Percentiles rank a stretch among this genome's conserved stretches.
phyloP scores from a whole-genome alignment of 192 early-diverging fungal species.

The Coemansia sp. region DNA sequence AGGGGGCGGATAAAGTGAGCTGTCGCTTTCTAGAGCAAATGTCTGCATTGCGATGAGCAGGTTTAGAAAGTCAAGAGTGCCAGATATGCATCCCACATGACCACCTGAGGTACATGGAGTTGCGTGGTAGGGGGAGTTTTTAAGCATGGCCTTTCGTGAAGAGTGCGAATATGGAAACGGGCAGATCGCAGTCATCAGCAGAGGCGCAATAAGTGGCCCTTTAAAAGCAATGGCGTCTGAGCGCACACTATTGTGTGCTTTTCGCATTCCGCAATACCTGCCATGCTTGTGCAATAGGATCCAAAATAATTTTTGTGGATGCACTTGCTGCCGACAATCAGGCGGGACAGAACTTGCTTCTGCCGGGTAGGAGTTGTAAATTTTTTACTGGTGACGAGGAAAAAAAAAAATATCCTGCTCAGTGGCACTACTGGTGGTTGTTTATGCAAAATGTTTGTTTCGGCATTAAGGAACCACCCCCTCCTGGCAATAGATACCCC shows the following conservation, averaged over 20 bases:
- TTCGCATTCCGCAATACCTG: conserved; percentile 1
- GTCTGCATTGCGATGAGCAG: conserved; percentile 4
- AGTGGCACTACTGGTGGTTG: conserved; percentile 3
- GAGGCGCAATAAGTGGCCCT: not conserved
- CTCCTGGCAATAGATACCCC: not conserved
- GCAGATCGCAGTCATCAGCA: conserved; percentile 4
- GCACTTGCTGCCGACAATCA: conserved; percentile 3
- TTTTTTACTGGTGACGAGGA: not conserved
- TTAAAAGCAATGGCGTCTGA: conserved; percentile 1
- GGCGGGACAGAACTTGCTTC: not conserved
- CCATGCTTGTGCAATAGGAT: conserved; percentile 4
- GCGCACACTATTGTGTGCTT: conserved; percentile 5
- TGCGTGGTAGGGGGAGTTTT: not conserved
- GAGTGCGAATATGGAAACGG: conserved; percentile 7
- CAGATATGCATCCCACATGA: conserved; percentile 4
- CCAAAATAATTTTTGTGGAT: not conserved
- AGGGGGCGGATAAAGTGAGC: not conserved
- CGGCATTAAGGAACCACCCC: not conserved
- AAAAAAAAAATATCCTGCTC: no score
- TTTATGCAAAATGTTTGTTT: not conserved
- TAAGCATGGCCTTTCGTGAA: not conserved
- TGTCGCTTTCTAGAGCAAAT: not conserved
- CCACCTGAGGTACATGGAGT: conserved; percentile 3
- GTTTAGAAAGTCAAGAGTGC: conserved; percentile 2
- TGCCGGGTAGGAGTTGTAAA: not conserved